phyloP scores from a whole-genome alignment of 2,329 filamentous ascomycete genomes.

The Sordariomycetes sp. region DNA sequence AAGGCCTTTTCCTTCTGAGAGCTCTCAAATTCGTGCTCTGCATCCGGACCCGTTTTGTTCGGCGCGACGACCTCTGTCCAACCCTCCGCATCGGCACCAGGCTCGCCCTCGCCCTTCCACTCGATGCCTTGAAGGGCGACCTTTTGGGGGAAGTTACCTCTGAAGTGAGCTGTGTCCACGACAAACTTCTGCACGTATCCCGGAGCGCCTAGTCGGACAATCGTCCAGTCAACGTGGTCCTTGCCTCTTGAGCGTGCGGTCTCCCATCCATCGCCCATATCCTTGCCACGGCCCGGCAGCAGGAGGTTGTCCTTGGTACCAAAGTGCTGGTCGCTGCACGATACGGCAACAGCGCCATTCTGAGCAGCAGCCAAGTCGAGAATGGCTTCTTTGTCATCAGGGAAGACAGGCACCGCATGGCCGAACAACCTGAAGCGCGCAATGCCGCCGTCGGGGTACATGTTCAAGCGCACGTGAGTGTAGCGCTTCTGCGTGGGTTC shows the following conservation, averaged over 20 bases:
- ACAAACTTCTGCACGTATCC: constrained; percentile 58
- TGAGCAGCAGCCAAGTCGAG: constrained; percentile 71
- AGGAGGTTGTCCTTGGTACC: constrained; percentile 73
- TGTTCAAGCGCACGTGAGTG: constrained; percentile 72
- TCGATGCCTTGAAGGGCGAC: constrained; percentile 57
- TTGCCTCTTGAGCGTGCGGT: constrained; percentile 65
- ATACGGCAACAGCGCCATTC: constrained; percentile 67
- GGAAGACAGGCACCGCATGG: constrained; percentile 67
- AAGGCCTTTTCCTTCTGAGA: constrained; percentile 49
- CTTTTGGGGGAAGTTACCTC: constrained; percentile 76
- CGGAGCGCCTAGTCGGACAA: constrained; percentile 61
- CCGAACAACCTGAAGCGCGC: constrained; percentile 73
- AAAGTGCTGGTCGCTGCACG: constrained; percentile 78
- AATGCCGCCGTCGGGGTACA: constrained; percentile 82
- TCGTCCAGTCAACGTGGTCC: constrained; percentile 72
- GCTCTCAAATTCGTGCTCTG: constrained; percentile 58
- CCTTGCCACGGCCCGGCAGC: constrained; percentile 67
- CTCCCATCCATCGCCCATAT: constrained; percentile 89
- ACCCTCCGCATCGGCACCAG: constrained; percentile 42
- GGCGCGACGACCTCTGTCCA: constrained; percentile 61
- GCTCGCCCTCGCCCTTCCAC: constrained; percentile 44
- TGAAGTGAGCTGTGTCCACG: constrained; percentile 74
- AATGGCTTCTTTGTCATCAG: constrained; percentile 51
- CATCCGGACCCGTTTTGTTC: constrained; percentile 62
- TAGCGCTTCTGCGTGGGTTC: constrained; percentile 54